These are phyloP conservation scores for Schizosaccharomyces octosporus DNA, from an alignment of 805 yeast genomes.

Conservation along the genomic window DNA sequence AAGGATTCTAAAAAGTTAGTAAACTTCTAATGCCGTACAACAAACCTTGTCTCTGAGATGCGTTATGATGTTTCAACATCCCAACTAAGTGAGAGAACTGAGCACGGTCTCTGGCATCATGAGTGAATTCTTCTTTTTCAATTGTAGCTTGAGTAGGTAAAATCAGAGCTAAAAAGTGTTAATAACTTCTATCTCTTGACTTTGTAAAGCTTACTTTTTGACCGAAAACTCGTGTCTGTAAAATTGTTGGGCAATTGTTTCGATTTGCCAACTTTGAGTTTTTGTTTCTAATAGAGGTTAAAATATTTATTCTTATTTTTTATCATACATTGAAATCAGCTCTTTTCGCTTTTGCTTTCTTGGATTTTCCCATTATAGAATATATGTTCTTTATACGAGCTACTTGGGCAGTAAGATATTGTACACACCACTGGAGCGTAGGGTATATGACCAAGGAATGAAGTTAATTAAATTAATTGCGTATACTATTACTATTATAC, in stretches of 20 bases:
- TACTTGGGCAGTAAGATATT: too few species aligned
- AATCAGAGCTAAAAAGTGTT: not conserved
- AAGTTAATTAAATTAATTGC: too few species aligned
- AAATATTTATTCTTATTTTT: not conserved
- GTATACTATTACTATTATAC: too few species aligned
- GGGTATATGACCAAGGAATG: too few species aligned
- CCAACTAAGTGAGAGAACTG: not conserved
- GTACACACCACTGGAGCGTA: too few species aligned
- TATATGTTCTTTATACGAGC: not conserved
- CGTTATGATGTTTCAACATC: not conserved
- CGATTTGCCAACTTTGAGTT: constrained; percentile 71
- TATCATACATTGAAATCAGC: constrained; percentile 34
- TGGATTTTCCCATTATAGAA: constrained; percentile 11
- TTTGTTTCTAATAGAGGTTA: constrained; percentile 24
- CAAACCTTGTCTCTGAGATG: not conserved
- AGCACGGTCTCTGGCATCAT: not conserved
- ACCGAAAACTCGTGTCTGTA: constrained; percentile 67
- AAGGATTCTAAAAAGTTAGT: not conserved
- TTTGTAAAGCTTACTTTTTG: constrained; percentile 19
- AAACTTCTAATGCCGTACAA: constrained; percentile 9
- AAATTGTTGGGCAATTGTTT: constrained; percentile 43
- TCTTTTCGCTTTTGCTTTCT: constrained; percentile 36
- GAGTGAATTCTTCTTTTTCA: not conserved
- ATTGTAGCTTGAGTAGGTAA: not conserved
- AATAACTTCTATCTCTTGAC: too few species aligned